phyloP scores from a whole-genome alignment of 208 protist species.

The Leishmania tarentolae region DNA sequence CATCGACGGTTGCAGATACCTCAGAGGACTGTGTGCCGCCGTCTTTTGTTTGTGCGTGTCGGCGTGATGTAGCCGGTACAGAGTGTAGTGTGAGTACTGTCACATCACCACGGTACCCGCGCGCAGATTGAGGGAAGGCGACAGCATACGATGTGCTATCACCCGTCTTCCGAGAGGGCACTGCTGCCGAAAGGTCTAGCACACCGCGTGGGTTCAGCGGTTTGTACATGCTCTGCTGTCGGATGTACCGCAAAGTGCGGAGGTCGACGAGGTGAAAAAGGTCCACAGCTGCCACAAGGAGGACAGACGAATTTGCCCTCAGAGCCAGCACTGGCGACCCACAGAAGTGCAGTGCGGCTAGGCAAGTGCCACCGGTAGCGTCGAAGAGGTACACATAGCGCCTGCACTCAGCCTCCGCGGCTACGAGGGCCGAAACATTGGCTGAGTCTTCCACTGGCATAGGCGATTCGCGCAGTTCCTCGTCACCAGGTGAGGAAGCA shows the following conservation, averaged over 20 bases:
- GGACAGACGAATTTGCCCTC: slow-evolving; percentile 43
- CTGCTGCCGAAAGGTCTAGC: slow-evolving; percentile 41
- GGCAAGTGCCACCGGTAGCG: slow-evolving; percentile 21
- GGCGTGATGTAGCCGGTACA: background rate
- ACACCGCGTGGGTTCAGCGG: slow-evolving; percentile 48
- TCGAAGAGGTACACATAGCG: slow-evolving; percentile 63
- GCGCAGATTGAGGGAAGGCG: slow-evolving; percentile 31
- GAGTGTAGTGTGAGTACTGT: slow-evolving; percentile 24
- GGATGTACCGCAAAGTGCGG: slow-evolving; percentile 49
- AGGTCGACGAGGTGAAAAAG: slow-evolving; percentile 73
- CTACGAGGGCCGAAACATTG: slow-evolving; percentile 6
- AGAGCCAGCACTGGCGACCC: slow-evolving; percentile 46
- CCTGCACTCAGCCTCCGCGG: slow-evolving; percentile 24
- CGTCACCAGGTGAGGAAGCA: background rate
- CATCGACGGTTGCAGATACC: background rate
- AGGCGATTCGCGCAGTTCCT: background rate
- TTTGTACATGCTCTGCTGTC: slow-evolving; percentile 50
- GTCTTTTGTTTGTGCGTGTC: background rate
- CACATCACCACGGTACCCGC: slow-evolving; percentile 27
- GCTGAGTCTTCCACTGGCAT: background rate
- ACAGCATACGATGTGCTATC: slow-evolving; percentile 12
- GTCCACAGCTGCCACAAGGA: slow-evolving; percentile 50
- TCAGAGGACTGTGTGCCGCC: background rate
- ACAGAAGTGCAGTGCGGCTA: slow-evolving; percentile 69
- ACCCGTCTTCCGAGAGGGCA: background rate